These are phyloP conservation scores for Tremellales sp. DNA, from an alignment of 1,284 basidiomycete species.

Conservation along the genomic window DNA sequence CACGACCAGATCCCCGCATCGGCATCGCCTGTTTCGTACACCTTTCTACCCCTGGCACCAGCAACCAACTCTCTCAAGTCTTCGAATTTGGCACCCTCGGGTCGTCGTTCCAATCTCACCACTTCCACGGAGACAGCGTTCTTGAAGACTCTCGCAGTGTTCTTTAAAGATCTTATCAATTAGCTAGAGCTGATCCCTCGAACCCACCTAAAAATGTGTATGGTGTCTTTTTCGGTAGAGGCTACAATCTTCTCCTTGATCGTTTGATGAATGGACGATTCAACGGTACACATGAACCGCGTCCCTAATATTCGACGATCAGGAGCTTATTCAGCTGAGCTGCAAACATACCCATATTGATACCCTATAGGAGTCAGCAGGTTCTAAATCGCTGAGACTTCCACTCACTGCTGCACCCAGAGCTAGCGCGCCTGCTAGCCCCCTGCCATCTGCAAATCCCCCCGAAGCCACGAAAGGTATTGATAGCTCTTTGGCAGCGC, in stretches of 20 bases:
- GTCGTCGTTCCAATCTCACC: conserved; percentile 70
- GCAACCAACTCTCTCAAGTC: conserved; percentile 79
- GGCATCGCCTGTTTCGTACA: conserved; percentile 79
- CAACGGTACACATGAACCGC: conserved; percentile 47
- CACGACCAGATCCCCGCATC: conserved; percentile 80
- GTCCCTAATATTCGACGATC: conserved; percentile 11
- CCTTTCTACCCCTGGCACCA: conserved; percentile 62
- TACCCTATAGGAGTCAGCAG: conserved; percentile 54
- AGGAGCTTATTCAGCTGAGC: conserved; percentile 1
- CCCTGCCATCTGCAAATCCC: conserved; percentile 75
- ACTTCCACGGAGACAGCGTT: conserved; percentile 58
- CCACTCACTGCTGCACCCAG: conserved; percentile 71
- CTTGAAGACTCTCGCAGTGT: conserved; percentile 85
- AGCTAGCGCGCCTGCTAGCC: conserved; percentile 74
- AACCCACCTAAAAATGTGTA: conserved; percentile 78
- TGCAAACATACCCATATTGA: conserved; percentile 69
- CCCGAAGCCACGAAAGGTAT: conserved; percentile 88
- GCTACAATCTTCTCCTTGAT: conserved; percentile 87
- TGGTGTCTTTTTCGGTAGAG: conserved; percentile 70
- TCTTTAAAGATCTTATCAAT: conserved; percentile 58
- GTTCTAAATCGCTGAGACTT: not conserved
- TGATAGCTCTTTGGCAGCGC: conserved; percentile 78
- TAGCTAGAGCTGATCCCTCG: conserved; percentile 9
- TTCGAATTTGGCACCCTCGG: conserved; percentile 82
- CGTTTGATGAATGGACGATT: conserved; percentile 77